phyloP scores from a whole-genome alignment of 2,329 filamentous ascomycete genomes.

The Arthrobotrys iridis region DNA sequence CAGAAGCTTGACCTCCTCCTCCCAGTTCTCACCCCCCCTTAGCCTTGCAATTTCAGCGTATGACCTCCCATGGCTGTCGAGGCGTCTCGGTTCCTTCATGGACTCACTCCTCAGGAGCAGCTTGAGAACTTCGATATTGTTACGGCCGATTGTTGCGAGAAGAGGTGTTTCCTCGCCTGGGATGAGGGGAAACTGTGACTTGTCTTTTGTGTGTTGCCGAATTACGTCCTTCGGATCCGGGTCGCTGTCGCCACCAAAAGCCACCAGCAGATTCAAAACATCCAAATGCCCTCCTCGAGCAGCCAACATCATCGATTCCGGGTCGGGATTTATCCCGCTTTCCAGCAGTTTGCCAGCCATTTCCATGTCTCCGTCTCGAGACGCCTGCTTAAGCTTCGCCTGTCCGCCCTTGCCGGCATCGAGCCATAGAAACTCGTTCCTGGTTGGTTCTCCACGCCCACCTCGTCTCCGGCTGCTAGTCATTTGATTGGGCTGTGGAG shows the following conservation, averaged over 20 bases:
- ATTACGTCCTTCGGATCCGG: constrained; percentile 64
- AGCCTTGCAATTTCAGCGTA: constrained; percentile 89
- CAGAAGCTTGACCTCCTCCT: constrained; percentile 83
- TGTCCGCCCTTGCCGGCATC: constrained; percentile 58
- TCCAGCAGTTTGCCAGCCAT: constrained; percentile 58
- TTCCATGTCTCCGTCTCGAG: constrained; percentile 63
- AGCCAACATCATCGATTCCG: constrained; percentile 87
- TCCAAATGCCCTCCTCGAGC: constrained; percentile 91
- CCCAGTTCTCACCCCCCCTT: constrained; percentile 85
- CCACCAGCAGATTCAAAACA: constrained; percentile 80
- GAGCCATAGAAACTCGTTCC: constrained; percentile 59
- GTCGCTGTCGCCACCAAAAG: constrained; percentile 71
- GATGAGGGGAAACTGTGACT: constrained; percentile 59
- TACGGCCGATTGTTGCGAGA: constrained; percentile 89
- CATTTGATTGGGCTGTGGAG: constrained; percentile 53
- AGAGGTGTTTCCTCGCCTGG: constrained; percentile 88
- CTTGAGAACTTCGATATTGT: constrained; percentile 83
- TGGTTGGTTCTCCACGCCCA: constrained; percentile 57
- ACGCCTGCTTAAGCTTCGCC: constrained; percentile 58
- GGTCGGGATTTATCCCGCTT: constrained; percentile 69
- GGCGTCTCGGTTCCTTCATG: constrained; percentile 82
- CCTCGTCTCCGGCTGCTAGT: constrained; percentile 54
- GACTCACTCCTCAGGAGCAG: constrained; percentile 72
- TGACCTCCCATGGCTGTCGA: constrained; percentile 76
- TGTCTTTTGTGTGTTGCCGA: constrained; percentile 55